phyloP scores from a whole-genome alignment of 495 filamentous ascomycete genomes.

The Lasiosphaeriaceae sp. region DNA sequence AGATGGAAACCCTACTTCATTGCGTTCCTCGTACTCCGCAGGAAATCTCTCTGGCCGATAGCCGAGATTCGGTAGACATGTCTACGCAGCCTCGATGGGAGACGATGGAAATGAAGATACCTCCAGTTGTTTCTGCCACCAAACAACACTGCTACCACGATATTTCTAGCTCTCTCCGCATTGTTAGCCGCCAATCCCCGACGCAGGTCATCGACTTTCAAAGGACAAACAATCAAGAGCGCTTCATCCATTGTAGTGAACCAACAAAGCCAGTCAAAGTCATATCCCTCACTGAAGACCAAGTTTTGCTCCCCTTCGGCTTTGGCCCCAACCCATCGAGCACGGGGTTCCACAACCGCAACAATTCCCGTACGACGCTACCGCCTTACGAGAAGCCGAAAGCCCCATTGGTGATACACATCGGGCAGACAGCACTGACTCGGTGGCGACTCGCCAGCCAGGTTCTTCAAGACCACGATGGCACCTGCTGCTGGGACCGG shows the following conservation, averaged over 20 bases:
- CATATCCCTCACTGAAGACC: not conserved
- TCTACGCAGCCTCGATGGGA: not conserved
- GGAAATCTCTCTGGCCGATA: not conserved
- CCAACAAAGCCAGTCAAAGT: not conserved
- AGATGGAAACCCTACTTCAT: not conserved
- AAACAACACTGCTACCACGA: not conserved
- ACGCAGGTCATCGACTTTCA: not conserved
- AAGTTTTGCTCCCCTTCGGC: not conserved
- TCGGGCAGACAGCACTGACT: not conserved
- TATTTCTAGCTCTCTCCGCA: not conserved
- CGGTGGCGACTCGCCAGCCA: not conserved
- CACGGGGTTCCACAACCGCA: not conserved
- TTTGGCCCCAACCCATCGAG: not conserved
- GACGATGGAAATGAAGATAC: not conserved
- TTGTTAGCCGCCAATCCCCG: not conserved
- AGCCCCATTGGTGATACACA: not conserved
- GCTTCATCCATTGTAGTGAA: not conserved
- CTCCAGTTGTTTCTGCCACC: not conserved
- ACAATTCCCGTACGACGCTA: not conserved
- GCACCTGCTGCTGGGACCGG: not conserved
- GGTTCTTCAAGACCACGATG: not conserved
- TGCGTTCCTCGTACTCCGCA: not conserved
- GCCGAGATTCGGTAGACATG: not conserved
- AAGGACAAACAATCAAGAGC: not conserved
- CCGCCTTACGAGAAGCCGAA: not conserved